A percentile compares a stretch with the other conserved stretches of the same genome.
phyloP scores from a whole-genome alignment of 2,329 filamentous ascomycete genomes.

The Aspergillus spinulosporus region DNA sequence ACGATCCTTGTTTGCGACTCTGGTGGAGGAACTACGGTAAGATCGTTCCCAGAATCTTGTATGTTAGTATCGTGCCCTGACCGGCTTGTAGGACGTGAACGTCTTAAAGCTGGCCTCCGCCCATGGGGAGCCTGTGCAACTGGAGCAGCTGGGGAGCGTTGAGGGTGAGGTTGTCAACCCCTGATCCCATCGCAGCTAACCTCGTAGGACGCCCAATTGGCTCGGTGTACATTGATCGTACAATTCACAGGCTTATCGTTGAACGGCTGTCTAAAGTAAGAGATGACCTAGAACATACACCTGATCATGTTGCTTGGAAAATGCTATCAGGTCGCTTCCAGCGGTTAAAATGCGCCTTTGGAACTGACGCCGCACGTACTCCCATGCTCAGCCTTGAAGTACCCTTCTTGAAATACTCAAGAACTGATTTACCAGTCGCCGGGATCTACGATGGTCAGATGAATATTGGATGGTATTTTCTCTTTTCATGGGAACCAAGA shows the following conservation, averaged over 20 bases:
- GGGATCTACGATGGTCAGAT: slow-evolving; percentile 34
- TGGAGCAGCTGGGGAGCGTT: slow-evolving; percentile 29
- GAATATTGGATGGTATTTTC: slow-evolving; percentile 29
- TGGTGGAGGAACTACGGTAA: slow-evolving; percentile 50
- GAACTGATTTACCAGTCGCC: slow-evolving; percentile 25
- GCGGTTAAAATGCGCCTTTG: slow-evolving; percentile 36
- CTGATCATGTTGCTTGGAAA: slow-evolving; percentile 26
- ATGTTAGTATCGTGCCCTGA: neutral
- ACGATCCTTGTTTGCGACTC: slow-evolving; percentile 53
- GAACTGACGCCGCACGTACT: slow-evolving; percentile 25
- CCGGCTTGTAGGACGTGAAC: slow-evolving; percentile 31
- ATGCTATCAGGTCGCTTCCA: slow-evolving; percentile 37
- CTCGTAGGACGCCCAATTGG: slow-evolving; percentile 36
- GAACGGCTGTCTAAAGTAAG: slow-evolving; percentile 25
- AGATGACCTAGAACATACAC: slow-evolving; percentile 20
- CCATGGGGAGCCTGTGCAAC: slow-evolving; percentile 25
- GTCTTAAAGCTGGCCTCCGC: slow-evolving; percentile 29
- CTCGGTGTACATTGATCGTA: slow-evolving; percentile 37
- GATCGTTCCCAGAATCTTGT: neutral
- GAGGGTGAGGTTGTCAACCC: slow-evolving; percentile 19
- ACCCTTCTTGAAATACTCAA: slow-evolving; percentile 24
- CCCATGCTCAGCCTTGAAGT: slow-evolving; percentile 33
- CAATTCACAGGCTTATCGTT: slow-evolving; percentile 28
- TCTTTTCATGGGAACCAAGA: neutral
- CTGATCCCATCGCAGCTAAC: neutral